These are phyloP conservation scores for Colletotrichum higginsianum DNA, from an alignment of 2,329 filamentous ascomycete species.

Conservation along the genomic window DNA sequence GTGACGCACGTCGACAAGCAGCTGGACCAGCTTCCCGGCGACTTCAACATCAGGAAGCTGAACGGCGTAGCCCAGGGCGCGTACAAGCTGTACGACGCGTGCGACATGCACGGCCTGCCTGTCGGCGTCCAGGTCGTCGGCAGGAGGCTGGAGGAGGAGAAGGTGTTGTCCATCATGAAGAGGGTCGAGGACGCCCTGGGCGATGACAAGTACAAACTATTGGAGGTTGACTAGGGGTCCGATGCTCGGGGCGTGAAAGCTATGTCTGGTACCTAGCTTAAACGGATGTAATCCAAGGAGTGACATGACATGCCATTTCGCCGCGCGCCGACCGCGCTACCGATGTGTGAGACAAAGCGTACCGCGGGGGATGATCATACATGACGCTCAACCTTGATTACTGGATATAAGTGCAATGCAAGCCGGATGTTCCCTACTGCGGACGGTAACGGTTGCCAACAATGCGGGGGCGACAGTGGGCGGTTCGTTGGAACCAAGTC, in stretches of 20 bases:
- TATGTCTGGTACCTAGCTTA: not conserved
- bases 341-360: not conserved
- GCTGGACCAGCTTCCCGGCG: constrained; percentile 75
- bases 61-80: constrained; percentile 87
- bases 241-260: too few relatives aligned
- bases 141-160: constrained; percentile 86
- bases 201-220: constrained; percentile 65
- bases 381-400: not conserved
- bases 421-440: not conserved
- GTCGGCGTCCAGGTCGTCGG: constrained; percentile 90
- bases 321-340: constrained; percentile 15
- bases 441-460: not conserved
- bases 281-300: not conserved
- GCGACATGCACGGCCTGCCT: constrained; percentile 88
- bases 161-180: constrained; percentile 86
- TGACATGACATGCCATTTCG: not conserved
- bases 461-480: constrained; percentile 14
- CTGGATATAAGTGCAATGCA: not conserved
- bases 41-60: constrained; percentile 73
- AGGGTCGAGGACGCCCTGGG: constrained; percentile 82
- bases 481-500: constrained; percentile 23
- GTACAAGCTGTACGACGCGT: constrained; percentile 87
- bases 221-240: constrained; percentile 62
- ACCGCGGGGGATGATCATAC: constrained; percentile 10
- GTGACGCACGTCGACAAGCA: constrained; percentile 85